Conservation (phyloP, 116 monocot species). For the Dioscorea cayenensis region DNA sequence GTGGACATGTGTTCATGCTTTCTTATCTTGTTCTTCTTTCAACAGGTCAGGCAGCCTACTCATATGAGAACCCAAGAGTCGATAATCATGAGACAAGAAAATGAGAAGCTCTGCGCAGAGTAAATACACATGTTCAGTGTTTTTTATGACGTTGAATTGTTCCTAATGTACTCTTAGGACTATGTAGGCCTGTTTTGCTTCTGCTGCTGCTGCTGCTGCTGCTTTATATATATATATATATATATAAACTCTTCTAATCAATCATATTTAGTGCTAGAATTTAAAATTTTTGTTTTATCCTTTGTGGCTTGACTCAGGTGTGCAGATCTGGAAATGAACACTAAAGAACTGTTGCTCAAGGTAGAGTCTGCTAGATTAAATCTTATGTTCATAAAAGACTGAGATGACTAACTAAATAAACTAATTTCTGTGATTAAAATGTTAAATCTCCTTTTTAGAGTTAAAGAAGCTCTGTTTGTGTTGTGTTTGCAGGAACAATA, state of each 20-base stretch:
- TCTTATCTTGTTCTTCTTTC: not conserved
- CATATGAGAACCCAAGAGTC: conserved; percentile 8
- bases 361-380: conserved; percentile 6
- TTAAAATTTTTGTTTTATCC: not conserved
- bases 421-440: not conserved
- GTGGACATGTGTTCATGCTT: not conserved
- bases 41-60: not conserved
- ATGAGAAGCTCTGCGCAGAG: conserved; percentile 39
- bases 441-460: not conserved
- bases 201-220: no score
- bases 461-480: not conserved
- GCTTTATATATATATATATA: no score
- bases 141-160: no score
- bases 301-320: conserved; percentile 28
- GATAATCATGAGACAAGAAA: conserved; percentile 23
- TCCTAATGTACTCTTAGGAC: no score
- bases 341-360: conserved; percentile 36
- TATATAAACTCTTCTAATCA: no score
- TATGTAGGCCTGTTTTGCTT: no score
- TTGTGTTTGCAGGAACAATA: conserved; percentile 12
- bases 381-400: not conserved
- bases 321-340: conserved; percentile 13
- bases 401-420: not conserved
- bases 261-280: not conserved
- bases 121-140: conserved; percentile 17